Base-by-base conservation (phyloP, 1,284 basidiomycete genomes). In the Rugosomyces carneus region DNA sequence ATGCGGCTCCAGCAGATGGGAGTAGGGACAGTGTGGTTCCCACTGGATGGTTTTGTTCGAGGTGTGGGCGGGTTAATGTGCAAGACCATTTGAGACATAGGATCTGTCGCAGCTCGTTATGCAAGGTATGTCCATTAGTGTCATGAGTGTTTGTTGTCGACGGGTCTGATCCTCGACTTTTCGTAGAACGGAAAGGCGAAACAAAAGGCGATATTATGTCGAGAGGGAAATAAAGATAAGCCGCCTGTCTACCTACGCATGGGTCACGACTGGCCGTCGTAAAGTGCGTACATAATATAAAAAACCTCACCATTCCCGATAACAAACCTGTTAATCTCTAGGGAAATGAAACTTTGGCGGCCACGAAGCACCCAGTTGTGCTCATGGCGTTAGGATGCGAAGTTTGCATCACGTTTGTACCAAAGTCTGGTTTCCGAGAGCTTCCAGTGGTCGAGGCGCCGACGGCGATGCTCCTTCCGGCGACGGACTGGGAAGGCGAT, bases 51-150 rank as follows among this genome's bases (percentile, higher is more conserved):
- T 62, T 61, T 46, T 75, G 73, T 42, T 29, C 21, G 5, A 26
- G 43, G 1, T 75, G 73, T 47, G 71, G 72, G 8, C 63, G 63
- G 51, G 43, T 75, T 45, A 73, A 72, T 45, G 67, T 64, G 27
- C 67, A 71, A 53, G 54, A 51, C 18, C 58, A 63, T 34, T 57
- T 73, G 50, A 9, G 38, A 37, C 31, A 20, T 16, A 42, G 20
- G 18, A 34, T 10, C 3, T 35, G 11, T n/a, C 31, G 7, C 2
- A 34, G 31, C 15, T 34, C 31, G 6, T 15, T 34, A 5, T 34
- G 31, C 31, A n/a, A 15, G 15, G 31, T 34, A 3, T 34, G 31
- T 34, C 27, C n/a, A n/a, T n/a, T n/a, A n/a, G n/a, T n/a, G n/a
- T n/a, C n/a, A n/a, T n/a, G n/a, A n/a, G n/a, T n/a, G n/a, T n/a